Percentiles rank a stretch among this genome's conserved stretches.
Conservation (phyloP, 768 basidiomycete genomes). For the Terana coerulea region DNA sequence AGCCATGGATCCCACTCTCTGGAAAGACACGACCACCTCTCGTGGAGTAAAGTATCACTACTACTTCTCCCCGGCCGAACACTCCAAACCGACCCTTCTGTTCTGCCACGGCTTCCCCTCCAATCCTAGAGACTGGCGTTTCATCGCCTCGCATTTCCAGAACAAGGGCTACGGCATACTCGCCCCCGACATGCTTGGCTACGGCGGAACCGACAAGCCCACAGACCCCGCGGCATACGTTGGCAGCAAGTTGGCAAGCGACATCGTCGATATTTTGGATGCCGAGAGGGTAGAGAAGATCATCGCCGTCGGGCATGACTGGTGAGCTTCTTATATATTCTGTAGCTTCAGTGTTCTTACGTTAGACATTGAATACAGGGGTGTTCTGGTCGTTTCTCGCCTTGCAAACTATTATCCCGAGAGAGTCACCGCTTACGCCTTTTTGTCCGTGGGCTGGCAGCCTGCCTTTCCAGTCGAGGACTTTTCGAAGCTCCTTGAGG, state of each 20-base stretch:
- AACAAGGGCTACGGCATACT: conserved; percentile 40
- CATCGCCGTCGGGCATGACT: conserved; percentile 33
- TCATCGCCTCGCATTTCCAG: conserved; percentile 35
- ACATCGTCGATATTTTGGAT: conserved; percentile 33
- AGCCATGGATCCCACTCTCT: conserved; percentile 13
- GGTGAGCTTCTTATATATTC: conserved; percentile 17
- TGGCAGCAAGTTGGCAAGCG: conserved; percentile 22
- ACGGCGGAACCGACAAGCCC: conserved; percentile 43
- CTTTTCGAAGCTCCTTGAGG: conserved; percentile 19
- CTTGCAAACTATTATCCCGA: conserved; percentile 35
- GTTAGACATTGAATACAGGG: neutral
- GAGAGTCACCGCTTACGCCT: conserved; percentile 38
- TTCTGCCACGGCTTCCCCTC: conserved; percentile 45
- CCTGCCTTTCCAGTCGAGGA: conserved; percentile 20
- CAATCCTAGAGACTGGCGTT: conserved; percentile 37
- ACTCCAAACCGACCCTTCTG: conserved; percentile 35
- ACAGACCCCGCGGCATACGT: conserved; percentile 23
- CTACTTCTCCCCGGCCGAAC: conserved; percentile 24
- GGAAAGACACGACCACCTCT: conserved; percentile 30
- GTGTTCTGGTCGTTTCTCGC: conserved; percentile 9
- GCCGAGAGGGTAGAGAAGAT: conserved; percentile 21
- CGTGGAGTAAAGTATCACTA: conserved; percentile 36
- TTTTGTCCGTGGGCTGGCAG: conserved; percentile 35
- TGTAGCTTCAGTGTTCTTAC: neutral
- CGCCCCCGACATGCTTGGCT: conserved; percentile 45